phyloP scores from a whole-genome alignment of 306 rosid genomes.

The Quercus cerris region DNA sequence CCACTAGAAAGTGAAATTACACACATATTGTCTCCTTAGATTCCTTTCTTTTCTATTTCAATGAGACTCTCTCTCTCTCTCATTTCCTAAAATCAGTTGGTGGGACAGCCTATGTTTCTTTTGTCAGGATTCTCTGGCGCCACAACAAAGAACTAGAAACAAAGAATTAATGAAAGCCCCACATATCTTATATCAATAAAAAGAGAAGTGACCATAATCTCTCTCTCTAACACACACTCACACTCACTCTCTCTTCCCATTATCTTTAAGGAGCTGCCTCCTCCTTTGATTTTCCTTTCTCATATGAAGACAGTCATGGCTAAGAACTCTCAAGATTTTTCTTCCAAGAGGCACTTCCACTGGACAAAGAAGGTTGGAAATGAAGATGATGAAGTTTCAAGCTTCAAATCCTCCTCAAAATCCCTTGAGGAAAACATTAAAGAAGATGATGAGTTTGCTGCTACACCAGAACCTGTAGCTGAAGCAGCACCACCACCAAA shows the following conservation, averaged over 20 bases:
- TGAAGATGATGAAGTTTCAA: slow-evolving; percentile 52
- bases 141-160: slow-evolving; percentile 42
- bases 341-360: slow-evolving; percentile 95
- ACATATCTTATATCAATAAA: slow-evolving; percentile 25
- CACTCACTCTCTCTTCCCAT: slow-evolving; percentile 20
- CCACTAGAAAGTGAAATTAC: slow-evolving; percentile 85
- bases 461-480: slow-evolving; percentile 16
- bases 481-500: slow-evolving; percentile 22
- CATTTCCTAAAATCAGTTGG: slow-evolving; percentile 63
- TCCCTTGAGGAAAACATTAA: slow-evolving; percentile 28
- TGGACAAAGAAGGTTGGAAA: slow-evolving; percentile 84
- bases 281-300: slow-evolving; percentile 21
- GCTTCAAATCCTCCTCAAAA: slow-evolving; percentile 45
- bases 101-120: slow-evolving; percentile 92
- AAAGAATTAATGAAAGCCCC: slow-evolving; percentile 42
- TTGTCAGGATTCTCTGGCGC: slow-evolving; percentile 88
- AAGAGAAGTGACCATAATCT: slow-evolving; percentile 34
- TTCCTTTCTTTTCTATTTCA: slow-evolving; percentile 65
- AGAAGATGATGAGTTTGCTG: slow-evolving; percentile 22
- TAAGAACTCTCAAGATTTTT: slow-evolving; percentile 53
- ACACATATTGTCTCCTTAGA: slow-evolving; percentile 75
- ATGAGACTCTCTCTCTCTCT: slow-evolving; percentile 38
- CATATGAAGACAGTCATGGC: slow-evolving; percentile 63
- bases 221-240: slow-evolving; percentile 15
- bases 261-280: slow-evolving; percentile 29